Evolutionary conservation across 2,329 filamentous ascomycete species (phyloP), one percentile per base, ranked within the genome.

Genomic region (Colletotrichum musae): DNA sequence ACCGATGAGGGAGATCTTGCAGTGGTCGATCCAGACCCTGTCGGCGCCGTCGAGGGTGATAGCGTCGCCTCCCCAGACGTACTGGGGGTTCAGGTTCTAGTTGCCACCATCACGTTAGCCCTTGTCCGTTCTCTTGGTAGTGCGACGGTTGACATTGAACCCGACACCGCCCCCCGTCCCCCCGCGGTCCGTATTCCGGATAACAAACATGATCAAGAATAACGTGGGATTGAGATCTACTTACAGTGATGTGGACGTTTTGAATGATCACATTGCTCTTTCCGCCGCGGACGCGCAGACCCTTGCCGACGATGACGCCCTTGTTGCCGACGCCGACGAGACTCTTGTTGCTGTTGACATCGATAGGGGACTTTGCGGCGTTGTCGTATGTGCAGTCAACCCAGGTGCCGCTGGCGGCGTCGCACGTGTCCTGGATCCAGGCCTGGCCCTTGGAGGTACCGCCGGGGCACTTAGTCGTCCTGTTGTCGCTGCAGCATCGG

Each of bases 211-310:
- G 32, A 36, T 10, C 9, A 10, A 7, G 32, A 36, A 10, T 6
- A 36, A 36, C 10, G 3, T 36, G 9, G 6, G 32, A 36, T 6
- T 36, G 32, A 15, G 32, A 15, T 26, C 12, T 12, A 36, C 26
- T 10, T 39, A 59, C 58, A 70, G 82, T 83, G 70, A 87, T 80
- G 57, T 81, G 81, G 10, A 87, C 73, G 75, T 87, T 87, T 58
- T 84, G 84, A 59, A 87, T 79, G 69, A 87, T 86, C 64, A 87
- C 83, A 73, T 87, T 87, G 72, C 77, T 82, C 26, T 58, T 62
- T 28, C 77, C 78, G 12, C 77, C 76, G 71, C 83, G 82, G 62
- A 87, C 76, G 26, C 79, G 81, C 21, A 87, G 77, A 10, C 82
- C 83, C 73, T 84, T 79, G 68, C 82, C 80, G 24, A 75, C 74